These are phyloP conservation scores for Triticum urartu DNA, from an alignment of 176 grass and related monocot species.

Conservation along the genomic window DNA sequence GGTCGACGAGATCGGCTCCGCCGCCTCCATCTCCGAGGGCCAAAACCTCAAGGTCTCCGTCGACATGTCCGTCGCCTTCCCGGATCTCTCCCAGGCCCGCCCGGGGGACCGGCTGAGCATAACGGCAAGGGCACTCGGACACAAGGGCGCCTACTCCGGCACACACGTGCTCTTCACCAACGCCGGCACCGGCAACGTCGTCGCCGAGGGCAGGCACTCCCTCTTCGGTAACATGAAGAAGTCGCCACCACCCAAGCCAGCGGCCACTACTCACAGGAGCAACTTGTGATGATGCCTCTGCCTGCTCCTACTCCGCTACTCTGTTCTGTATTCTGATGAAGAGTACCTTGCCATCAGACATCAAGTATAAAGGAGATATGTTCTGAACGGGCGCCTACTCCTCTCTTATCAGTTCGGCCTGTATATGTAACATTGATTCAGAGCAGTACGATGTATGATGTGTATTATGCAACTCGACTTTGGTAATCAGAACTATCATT, in stretches of 20 bases:
- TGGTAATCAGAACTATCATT: too few relatives aligned
- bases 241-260: neutral
- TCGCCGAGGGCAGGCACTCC: constrained; percentile 84
- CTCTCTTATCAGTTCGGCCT: too few relatives aligned
- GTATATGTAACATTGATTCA: too few relatives aligned
- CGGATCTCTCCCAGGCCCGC: constrained; percentile 35
- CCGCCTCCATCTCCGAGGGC: constrained; percentile 41
- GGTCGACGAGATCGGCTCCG: constrained; percentile 59
- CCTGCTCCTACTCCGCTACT: neutral
- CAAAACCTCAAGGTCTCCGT: constrained; percentile 51
- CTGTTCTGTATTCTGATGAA: neutral
- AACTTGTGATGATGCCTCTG: constrained; percentile 39
- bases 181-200: constrained; percentile 48
- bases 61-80: constrained; percentile 79
- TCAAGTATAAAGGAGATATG: too few relatives aligned
- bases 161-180: constrained; percentile 66
- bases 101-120: constrained; percentile 55
- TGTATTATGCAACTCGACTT: too few relatives aligned
- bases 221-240: constrained; percentile 64
- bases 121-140: constrained; percentile 53
- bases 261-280: constrained; percentile 11
- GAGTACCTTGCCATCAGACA: too few relatives aligned
- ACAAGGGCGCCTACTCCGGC: constrained; percentile 64
- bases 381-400: too few relatives aligned
- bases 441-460: too few relatives aligned